Evolutionary conservation across 1,139 yeast species (phyloP).

Genomic region (Saccharomycopsis phalli): DNA sequence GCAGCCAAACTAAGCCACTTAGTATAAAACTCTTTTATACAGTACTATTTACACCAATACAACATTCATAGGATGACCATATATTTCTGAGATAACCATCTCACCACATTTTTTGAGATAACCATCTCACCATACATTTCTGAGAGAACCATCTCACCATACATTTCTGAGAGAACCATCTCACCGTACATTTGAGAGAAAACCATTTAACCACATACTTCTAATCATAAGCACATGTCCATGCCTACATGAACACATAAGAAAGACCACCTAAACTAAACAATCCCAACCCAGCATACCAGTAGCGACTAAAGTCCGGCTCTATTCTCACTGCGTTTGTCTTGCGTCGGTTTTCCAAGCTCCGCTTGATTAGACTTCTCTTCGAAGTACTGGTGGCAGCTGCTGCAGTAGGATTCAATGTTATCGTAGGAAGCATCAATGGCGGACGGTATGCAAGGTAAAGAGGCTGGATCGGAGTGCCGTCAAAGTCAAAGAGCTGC

Average conservation of each 20-base stretch:
- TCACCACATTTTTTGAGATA: too few relatives aligned
- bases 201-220: too few relatives aligned
- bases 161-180: too few relatives aligned
- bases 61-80: not conserved
- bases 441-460: slow-evolving; percentile 92
- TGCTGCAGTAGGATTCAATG: slow-evolving; percentile 73
- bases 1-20: too few relatives aligned
- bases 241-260: slow-evolving; percentile 18
- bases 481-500: slow-evolving; percentile 73
- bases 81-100: too few relatives aligned
- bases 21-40: not conserved
- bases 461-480: slow-evolving; percentile 75
- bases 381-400: slow-evolving; percentile 28
- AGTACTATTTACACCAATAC: not conserved
- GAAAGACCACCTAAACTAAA: slow-evolving; percentile 33
- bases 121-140: too few relatives aligned
- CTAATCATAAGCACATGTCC: not conserved
- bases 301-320: slow-evolving; percentile 41
- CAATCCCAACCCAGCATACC: slow-evolving; percentile 38
- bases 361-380: slow-evolving; percentile 48
- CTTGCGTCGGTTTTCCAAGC: slow-evolving; percentile 70
- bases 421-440: slow-evolving; percentile 86
- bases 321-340: slow-evolving; percentile 58
- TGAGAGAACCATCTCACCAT: too few relatives aligned
- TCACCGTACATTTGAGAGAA: too few relatives aligned